Evolutionary conservation across 495 filamentous ascomycete genomes (phyloP).

Genomic region (Penicillium mononematosum): DNA sequence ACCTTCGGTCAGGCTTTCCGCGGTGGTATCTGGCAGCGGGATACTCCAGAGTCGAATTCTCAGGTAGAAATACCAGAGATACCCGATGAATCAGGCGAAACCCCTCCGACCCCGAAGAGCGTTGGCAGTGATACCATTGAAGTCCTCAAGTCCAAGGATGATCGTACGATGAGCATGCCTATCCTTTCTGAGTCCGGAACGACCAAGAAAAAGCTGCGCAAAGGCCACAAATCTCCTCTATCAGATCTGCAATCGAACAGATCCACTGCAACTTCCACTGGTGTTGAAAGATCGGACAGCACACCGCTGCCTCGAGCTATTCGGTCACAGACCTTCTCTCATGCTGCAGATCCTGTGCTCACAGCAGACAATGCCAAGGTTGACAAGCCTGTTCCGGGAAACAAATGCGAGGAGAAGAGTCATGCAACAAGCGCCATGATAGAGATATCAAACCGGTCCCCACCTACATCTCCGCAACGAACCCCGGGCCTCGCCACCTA

Average conservation of each 20-base stretch:
- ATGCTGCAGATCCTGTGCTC: conserved; percentile 61
- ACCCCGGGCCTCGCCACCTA: conserved; percentile 53
- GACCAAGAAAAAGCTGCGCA: conserved; percentile 34
- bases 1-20: conserved; percentile 73
- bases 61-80: conserved; percentile 55
- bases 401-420: conserved; percentile 45
- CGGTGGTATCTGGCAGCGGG: conserved; percentile 83
- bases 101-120: conserved; percentile 41
- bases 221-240: conserved; percentile 29
- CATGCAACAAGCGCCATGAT: conserved; percentile 63
- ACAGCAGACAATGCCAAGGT: conserved; percentile 60
- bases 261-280: conserved; percentile 38
- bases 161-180: conserved; percentile 63
- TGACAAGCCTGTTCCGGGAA: conserved; percentile 50
- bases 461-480: conserved; percentile 54
- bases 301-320: conserved; percentile 54
- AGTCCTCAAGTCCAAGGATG: conserved; percentile 42
- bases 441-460: conserved; percentile 62
- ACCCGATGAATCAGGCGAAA: conserved; percentile 55
- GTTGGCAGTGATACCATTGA: conserved; percentile 37
- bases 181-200: conserved; percentile 35
- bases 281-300: conserved; percentile 35
- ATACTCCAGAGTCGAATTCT: conserved; percentile 46
- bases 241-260: conserved; percentile 29
- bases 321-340: conserved; percentile 63